Conservation (phyloP, 306 rosid species). For the Inga oerstediana region DNA sequence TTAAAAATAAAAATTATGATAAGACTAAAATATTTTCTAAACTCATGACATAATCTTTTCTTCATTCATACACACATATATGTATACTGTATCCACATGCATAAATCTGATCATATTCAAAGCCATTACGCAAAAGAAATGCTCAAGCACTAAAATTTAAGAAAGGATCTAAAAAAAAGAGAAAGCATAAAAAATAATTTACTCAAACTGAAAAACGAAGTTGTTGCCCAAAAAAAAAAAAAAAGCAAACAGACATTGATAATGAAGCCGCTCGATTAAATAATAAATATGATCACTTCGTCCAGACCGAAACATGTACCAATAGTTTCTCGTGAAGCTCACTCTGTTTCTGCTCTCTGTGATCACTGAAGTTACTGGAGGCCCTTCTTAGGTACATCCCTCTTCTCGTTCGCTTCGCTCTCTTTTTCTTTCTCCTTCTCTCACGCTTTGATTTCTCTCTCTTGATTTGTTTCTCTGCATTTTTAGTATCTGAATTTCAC, state of each 20-base stretch:
- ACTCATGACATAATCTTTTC: neutral
- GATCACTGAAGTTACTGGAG: neutral
- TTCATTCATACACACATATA: too few species aligned
- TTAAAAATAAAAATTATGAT: too few species aligned
- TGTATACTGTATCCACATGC: neutral
- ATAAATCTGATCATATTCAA: neutral
- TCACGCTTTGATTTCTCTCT: neutral
- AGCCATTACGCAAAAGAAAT: neutral
- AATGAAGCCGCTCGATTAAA: neutral
- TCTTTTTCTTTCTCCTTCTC: constrained; percentile 15
- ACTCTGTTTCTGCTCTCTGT: neutral
- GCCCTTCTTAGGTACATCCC: neutral
- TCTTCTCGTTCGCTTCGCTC: constrained; percentile 2
- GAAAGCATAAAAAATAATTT: too few species aligned
- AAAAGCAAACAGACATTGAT: neutral
- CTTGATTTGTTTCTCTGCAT: neutral
- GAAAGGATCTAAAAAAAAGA: too few species aligned
- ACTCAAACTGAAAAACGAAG: neutral
- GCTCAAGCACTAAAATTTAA: neutral
- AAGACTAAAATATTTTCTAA: too few species aligned
- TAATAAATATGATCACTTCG: neutral
- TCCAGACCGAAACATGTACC: neutral
- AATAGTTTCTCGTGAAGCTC: neutral
- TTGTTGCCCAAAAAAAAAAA: neutral
- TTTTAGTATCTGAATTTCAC: constrained; percentile 24